Base-by-base conservation (phyloP, 306 rosid species). In the Heteromeles arbutifolia region DNA sequence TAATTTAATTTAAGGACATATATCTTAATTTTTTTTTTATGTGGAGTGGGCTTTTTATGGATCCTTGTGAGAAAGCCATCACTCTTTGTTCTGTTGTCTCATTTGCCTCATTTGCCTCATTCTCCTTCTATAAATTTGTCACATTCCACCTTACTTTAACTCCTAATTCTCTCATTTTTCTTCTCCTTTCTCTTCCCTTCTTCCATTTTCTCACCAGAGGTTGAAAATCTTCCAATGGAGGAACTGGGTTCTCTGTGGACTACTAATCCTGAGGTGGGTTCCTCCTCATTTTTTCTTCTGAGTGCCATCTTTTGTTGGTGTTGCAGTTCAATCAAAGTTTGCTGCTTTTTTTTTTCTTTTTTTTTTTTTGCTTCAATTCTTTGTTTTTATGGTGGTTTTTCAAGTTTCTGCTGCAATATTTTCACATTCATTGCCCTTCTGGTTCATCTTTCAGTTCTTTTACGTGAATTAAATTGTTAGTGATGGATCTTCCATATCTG, bases 231-330 rank as follows among this genome's bases (percentile, higher is more conserved):
- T n/a, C 77, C 64, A n/a, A 92, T 89, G 96, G 91, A 93, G 74
- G 81, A 87, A 11, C 57, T 88, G 65, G 79, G 77, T 76, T 82
- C 84, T 25, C 34, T 78, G 4, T 87, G 91, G 91, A 79, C 65
- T 66, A 77, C 68, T 66, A 80, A 53, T 63, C 86, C 71, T 2
- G 90, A 91, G 96, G 98, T 93, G 78, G 76, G 90, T 84, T 72
- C 64, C 71, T 62, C 62, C 72, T 44, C 26, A 11, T 74, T 75
- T 71, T 74, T 54, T 53, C 14, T 69, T 69, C 79, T 43, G 19
- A 10, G 2, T 62, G 31, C 2, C 70, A 32, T 15, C 67, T 64
- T 43, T 69, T 58, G 69, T 25, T 76, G 61, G 59, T 65, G 37
- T 43, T 48, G 69, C 45, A 69, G 32, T 86, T 78, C 39, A 34